Evolutionary conservation across 345 rosid genomes (phyloP).

Genomic region (Lagerstroemia speciosa): DNA sequence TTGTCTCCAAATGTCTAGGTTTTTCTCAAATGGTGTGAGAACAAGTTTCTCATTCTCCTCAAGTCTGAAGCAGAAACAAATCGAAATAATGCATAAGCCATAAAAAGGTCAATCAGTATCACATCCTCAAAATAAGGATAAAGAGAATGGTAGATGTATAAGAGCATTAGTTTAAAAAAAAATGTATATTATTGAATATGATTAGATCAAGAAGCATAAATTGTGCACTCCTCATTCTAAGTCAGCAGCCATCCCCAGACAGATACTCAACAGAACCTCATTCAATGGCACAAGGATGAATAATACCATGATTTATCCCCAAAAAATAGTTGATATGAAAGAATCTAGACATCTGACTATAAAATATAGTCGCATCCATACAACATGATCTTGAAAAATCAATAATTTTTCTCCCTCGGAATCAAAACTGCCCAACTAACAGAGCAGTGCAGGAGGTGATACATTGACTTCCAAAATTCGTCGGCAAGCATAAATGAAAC

Average conservation of each 20-base stretch:
- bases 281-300: not conserved
- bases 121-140: not conserved
- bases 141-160: no score
- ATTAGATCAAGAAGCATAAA: not conserved
- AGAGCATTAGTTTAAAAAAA: not conserved
- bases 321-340: no score
- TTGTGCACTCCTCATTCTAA: not conserved
- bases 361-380: not conserved
- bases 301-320: not conserved
- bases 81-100: not conserved
- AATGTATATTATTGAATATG: not conserved
- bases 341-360: no score
- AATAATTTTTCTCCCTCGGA: not conserved
- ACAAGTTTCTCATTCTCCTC: constrained; percentile 95
- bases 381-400: not conserved
- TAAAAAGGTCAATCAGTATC: not conserved
- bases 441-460: not conserved
- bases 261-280: not conserved
- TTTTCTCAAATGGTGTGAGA: constrained; percentile 94
- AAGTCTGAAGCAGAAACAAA: constrained; percentile 35
- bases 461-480: not conserved
- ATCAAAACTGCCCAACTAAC: not conserved
- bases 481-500: not conserved
- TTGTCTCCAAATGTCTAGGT: constrained; percentile 95
- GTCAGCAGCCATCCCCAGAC: not conserved